Conservation (phyloP, 768 basidiomycete species). For the Naganishia randhawae region DNA sequence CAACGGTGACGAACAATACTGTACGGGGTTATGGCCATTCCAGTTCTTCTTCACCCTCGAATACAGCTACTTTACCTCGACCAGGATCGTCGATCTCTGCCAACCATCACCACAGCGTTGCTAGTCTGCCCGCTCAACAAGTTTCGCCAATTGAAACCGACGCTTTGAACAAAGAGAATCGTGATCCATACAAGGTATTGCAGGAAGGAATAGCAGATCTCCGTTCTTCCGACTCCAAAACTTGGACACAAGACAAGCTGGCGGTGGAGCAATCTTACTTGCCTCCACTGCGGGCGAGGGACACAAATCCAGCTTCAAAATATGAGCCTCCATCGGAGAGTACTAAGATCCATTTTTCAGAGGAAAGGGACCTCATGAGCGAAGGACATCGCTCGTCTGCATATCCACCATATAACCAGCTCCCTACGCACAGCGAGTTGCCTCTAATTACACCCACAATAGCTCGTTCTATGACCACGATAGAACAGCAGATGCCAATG, state of each 20-base stretch:
- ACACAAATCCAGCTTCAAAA: not conserved
- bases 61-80: not conserved
- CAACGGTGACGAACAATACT: slow-evolving; percentile 7
- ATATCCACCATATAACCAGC: slow-evolving; percentile 3
- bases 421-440: not conserved
- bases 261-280: not conserved
- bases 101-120: not conserved
- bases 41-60: not conserved
- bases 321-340: not conserved
- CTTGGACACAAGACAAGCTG: slow-evolving; percentile 3
- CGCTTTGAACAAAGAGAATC: slow-evolving; percentile 12
- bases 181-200: not conserved
- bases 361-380: not conserved
- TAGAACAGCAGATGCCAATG: not conserved
- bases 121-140: not conserved
- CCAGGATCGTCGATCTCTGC: not conserved
- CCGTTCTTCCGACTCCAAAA: not conserved
- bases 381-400: not conserved
- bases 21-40: slow-evolving; percentile 4
- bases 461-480: not conserved
- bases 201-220: not conserved
- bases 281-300: not conserved
- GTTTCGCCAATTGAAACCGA: not conserved
- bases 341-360: too few species aligned
- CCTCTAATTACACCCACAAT: not conserved